Percentiles rank a stretch among this genome's conserved stretches.
Evolutionary conservation across 768 basidiomycete species (phyloP).

Genomic region (Leucocoprinus sp.): DNA sequence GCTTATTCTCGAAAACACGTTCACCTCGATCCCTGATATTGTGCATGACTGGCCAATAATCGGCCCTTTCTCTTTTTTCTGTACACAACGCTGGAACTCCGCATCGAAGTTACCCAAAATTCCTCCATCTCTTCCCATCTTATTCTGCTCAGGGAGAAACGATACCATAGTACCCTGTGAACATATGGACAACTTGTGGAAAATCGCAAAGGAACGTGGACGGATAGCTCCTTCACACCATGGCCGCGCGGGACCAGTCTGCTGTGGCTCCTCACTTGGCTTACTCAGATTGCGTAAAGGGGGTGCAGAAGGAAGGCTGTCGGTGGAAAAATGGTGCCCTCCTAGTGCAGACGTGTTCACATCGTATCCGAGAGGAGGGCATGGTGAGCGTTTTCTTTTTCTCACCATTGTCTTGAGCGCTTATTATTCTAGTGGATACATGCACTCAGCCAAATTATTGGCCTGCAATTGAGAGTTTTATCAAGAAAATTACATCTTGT

Average conservation of each 20-base stretch:
- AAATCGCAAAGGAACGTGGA: slow-evolving; percentile 1
- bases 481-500: background rate
- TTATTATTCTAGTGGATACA: background rate
- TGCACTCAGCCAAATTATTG: background rate
- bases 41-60: slow-evolving; percentile 61
- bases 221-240: background rate
- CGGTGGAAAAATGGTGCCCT: background rate
- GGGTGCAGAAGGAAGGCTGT: background rate
- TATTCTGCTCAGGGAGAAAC: slow-evolving; percentile 41
- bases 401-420: no score
- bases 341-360: slow-evolving; percentile 8
- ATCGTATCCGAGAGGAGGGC: slow-evolving; percentile 1
- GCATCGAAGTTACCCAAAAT: slow-evolving; percentile 35
- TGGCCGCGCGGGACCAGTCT: background rate
- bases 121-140: slow-evolving; percentile 49
- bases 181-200: slow-evolving; percentile 12
- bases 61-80: slow-evolving; percentile 57
- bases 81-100: slow-evolving; percentile 63
- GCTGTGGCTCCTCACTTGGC: background rate
- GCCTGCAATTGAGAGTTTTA: background rate
- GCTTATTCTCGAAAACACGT: slow-evolving; percentile 84
- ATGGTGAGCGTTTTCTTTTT: slow-evolving; percentile 6
- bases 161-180: slow-evolving; percentile 8
- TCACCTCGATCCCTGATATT: slow-evolving; percentile 69
- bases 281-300: background rate